phyloP scores from a whole-genome alignment of 1,139 yeast genomes.

The Hansenula sp. region DNA sequence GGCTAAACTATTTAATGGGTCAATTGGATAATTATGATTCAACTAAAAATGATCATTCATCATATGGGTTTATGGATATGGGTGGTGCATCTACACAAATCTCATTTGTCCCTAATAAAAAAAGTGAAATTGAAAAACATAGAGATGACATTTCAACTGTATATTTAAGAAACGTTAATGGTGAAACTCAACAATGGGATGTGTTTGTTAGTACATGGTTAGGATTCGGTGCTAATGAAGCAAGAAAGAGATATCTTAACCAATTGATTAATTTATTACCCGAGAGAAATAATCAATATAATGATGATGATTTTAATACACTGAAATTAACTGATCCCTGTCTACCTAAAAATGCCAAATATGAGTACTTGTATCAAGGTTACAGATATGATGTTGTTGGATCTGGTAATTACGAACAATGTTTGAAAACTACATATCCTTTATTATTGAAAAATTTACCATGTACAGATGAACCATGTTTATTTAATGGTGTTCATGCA shows the following conservation, averaged over 20 bases:
- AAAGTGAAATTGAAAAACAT: conserved; percentile 49
- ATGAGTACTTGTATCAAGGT: conserved; percentile 41
- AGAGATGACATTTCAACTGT: conserved; percentile 59
- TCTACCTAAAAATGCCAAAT: conserved; percentile 52
- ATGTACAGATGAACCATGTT: conserved; percentile 67
- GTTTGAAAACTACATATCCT: conserved; percentile 67
- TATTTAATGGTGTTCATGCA: conserved; percentile 78
- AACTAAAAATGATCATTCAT: conserved; percentile 34
- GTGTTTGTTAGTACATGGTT: conserved; percentile 81
- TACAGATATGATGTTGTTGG: conserved; percentile 50
- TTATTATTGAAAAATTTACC: conserved; percentile 66
- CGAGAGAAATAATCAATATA: conserved; percentile 32
- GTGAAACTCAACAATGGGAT: conserved; percentile 60
- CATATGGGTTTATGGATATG: conserved; percentile 85
- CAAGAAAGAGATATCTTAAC: conserved; percentile 57
- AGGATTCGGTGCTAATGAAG: conserved; percentile 83
- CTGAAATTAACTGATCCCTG: conserved; percentile 59
- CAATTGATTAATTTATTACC: conserved; percentile 44
- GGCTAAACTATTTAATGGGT: conserved; percentile 62
- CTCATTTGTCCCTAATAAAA: conserved; percentile 65
- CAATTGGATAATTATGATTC: conserved; percentile 43
- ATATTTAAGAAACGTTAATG: conserved; percentile 53
- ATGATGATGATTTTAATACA: conserved; percentile 36
- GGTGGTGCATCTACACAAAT: conserved; percentile 86
- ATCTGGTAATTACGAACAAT: conserved; percentile 63